Conservation (phyloP, 805 yeast genomes). For the Ogataea parapolymorpha region DNA sequence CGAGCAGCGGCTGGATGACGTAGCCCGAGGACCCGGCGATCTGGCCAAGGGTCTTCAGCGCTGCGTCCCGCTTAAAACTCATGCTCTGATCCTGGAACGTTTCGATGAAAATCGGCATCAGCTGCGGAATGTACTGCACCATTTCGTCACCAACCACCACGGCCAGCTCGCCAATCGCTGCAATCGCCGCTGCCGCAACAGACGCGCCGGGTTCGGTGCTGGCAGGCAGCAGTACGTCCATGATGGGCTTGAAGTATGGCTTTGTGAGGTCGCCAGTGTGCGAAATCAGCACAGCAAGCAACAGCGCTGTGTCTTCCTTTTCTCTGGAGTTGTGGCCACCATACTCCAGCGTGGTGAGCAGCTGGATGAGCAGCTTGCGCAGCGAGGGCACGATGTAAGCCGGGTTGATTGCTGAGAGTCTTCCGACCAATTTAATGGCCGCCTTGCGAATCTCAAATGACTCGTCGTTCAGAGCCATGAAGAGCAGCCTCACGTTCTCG, state of each 20-base stretch:
- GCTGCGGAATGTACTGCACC: conserved; percentile 61
- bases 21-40: conserved; percentile 88
- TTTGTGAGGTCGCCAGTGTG: conserved; percentile 79
- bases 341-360: conserved; percentile 80
- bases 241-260: conserved; percentile 89
- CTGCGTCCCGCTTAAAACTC: conserved; percentile 84
- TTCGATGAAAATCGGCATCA: conserved; percentile 85
- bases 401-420: conserved; percentile 83
- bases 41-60: conserved; percentile 83
- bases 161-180: conserved; percentile 85
- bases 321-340: conserved; percentile 66
- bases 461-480: conserved; percentile 91
- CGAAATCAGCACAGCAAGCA: conserved; percentile 68
- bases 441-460: conserved; percentile 76
- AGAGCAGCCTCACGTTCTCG: conserved; percentile 77
- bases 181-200: conserved; percentile 82
- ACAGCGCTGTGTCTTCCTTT: conserved; percentile 82
- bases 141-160: conserved; percentile 86
- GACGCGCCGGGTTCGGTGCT: conserved; percentile 70
- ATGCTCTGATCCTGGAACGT: conserved; percentile 92
- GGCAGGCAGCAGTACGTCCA: conserved; percentile 76
- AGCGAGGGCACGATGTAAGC: conserved; percentile 94
- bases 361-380: conserved; percentile 79
- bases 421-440: conserved; percentile 75
- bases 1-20: conserved; percentile 88